Base-by-base conservation (phyloP, 2,329 filamentous ascomycete genomes). In the Pestalotiopsis sp. region DNA sequence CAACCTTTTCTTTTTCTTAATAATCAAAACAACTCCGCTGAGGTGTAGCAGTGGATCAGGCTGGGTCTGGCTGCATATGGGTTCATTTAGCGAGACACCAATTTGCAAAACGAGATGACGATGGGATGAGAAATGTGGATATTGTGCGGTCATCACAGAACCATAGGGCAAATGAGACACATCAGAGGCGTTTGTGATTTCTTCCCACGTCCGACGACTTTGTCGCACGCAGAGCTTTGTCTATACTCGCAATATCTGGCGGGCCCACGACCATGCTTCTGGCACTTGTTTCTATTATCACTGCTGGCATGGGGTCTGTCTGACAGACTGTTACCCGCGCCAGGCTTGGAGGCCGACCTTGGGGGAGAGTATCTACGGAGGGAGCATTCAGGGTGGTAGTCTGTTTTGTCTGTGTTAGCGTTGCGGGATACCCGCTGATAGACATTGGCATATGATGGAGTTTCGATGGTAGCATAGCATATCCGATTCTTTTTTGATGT, bases 351-450 rank as follows among this genome's bases (percentile, higher is more conserved):
- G 38, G 39, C 11, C 62, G 23, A 31, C 23, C 2, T 38, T 38
- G 39, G 49, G 36, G 31, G n/a, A 45, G 57, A 27, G 31, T 56
- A 56, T n/a, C 31, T 20, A 45, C 36, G n/a, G 45, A 52, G 65
- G n/a, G 45, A 52, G 65, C 17, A 57, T 38, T 20, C 14, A 67
- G 58, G 39, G 57, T 23, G 57, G 59, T 41, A 67, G 39, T 67
- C 31, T 67, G n/a, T 52, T 52, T 52, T 52, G 45, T 52, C 45
- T 20, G 39, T 63, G 41, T 67, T 67, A 59, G 59, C 39, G 39
- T 27, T 27, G 66, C 66, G 66, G 66, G 14, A 67, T 52, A 67
- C 41, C 58, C 66, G 66, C 66, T 67, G 65, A 67, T 67, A 67
- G 66, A 67, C 59, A 57, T 49, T 67, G 57, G 66, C 66, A 67